Conservation (phyloP, 2,329 filamentous ascomycete genomes). For the Parascedosporium putredinis region DNA sequence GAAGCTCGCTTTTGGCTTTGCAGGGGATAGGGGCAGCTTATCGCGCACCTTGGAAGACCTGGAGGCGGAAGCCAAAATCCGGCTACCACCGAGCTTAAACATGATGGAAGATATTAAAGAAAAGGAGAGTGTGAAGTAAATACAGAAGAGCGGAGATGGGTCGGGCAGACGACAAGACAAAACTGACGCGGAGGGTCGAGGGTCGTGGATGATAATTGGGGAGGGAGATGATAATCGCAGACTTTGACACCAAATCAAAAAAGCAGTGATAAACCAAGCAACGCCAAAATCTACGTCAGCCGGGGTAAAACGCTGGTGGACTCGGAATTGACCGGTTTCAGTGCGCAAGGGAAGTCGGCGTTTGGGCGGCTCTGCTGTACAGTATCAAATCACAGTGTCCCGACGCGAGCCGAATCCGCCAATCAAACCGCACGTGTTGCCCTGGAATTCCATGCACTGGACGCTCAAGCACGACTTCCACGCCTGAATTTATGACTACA, state of each 20-base stretch:
- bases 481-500: neutral
- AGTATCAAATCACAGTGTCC: neutral
- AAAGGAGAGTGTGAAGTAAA: conserved; percentile 9
- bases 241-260: neutral
- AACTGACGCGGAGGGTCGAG: neutral
- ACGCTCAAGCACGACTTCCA: neutral
- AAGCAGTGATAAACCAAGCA: neutral
- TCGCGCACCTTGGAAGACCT: conserved; percentile 62
- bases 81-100: conserved; percentile 80
- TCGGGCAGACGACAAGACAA: conserved; percentile 7
- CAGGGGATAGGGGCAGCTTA: conserved; percentile 8
- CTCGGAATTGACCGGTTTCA: conserved; percentile 4
- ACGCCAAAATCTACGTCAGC: conserved; percentile 6
- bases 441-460: neutral
- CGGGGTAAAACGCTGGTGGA: neutral
- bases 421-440: conserved; percentile 1
- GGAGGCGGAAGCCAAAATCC: conserved; percentile 70
- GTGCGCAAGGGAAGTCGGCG: neutral
- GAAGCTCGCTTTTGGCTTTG: neutral
- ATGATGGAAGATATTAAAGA: conserved; percentile 33
- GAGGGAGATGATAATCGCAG: neutral
- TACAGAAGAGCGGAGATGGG: conserved; percentile 10
- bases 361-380: neutral
- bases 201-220: neutral
- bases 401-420: neutral